Evolutionary conservation across 2,329 filamentous ascomycete genomes (phyloP), one percentile per base, ranked within the genome.

Genomic region (Clarireedia monteithiana): DNA sequence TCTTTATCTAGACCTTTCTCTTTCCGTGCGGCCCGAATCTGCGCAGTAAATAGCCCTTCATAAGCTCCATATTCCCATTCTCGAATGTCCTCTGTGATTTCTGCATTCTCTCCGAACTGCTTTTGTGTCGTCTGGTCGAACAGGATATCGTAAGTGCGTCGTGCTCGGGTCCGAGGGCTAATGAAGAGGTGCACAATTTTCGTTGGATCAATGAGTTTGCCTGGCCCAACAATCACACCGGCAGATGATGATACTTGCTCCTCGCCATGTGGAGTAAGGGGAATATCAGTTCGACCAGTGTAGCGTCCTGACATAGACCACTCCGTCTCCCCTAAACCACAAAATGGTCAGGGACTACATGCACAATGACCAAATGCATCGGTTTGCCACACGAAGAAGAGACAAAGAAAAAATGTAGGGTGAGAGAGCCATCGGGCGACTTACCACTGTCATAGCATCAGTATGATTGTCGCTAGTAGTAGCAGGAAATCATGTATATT

Each of bases 41-140:
- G 70, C 7, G 68, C 63, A 1, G 71, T 73, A 46, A 73, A 63
- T 44, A 77, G 63, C 1, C 76, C 77, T 62, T 80, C 76, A 59
- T 80, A 80, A 30, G 65, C 60, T 14, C 74, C 77, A 65, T 79
- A 79, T 59, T 75, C 70, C 77, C 77, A 79, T 63, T 79, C 77
- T 1, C 74, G 70, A 39, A 79, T 72, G 51, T 73, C 71, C 54
- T 77, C 67, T 2, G 61, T 71, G 10, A 75, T 69, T 52, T 73
- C 73, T 3, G 60, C 58, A 46, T 65, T 66, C 15, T 53, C 57
- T 42, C 60, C 56, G 24, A 69, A 56, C 7, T 55, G 48, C 12
- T 59, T 55, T 27, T 62, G 60, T 12, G 62, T 47, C 14, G 48
- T n/a, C 39, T 62, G 61, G 38, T 70, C 69, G 45, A 77, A 74